Evolutionary conservation across 495 filamentous ascomycete species (phyloP), one percentile per base, ranked within the genome.

Genomic region (Penicillium macrosclerotiorum): DNA sequence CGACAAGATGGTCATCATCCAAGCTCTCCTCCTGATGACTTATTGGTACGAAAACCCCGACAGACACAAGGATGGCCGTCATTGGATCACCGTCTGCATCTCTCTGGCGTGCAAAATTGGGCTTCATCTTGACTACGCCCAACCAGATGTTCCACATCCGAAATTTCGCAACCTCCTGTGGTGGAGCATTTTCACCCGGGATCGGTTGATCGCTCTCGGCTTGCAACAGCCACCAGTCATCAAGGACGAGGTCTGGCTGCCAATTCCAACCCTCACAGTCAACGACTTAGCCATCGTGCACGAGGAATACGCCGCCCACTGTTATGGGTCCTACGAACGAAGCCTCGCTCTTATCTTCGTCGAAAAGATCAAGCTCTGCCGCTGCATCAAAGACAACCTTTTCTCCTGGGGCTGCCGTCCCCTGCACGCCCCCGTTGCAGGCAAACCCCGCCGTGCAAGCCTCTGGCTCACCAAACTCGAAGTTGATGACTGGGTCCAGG

Each of bases 141-240:
- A 47, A 1, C 9, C 25, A 3, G 32, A 32, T 7, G 16, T 24
- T 12, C 22, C 38, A 3, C 14, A 25, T 42, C 32, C n/a, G 9
- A 32, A 37, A 30, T 26, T 49, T 4, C 37, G 37, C 12, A 57
- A 42, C 7, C 26, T 52, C 3, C 24, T 54, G n/a, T 53, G 49
- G 49, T 57, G 54, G 54, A 35, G 54, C 20, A 34, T 54, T 5
- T 54, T 49, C 23, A 47, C 43, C 18, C 45, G 42, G 8, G 50
- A 53, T n/a, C n/a, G 39, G 11, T 13, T 57, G 8, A 47, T 54
- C 5, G 37, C 45, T 5, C 27, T 50, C 2, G 42, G 42, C 2
- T 14, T 54, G 31, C 42, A 40, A 9, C 54, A 50, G 13, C 27
- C 40, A 44, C 44, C 49, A 5, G 24, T 52, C 2, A 42, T 68